A percentile compares a stretch with the other conserved stretches of the same genome.
These are phyloP conservation scores for Entamoeba nuttalli DNA, from an alignment of 208 protist species.

Conservation along the genomic window DNA sequence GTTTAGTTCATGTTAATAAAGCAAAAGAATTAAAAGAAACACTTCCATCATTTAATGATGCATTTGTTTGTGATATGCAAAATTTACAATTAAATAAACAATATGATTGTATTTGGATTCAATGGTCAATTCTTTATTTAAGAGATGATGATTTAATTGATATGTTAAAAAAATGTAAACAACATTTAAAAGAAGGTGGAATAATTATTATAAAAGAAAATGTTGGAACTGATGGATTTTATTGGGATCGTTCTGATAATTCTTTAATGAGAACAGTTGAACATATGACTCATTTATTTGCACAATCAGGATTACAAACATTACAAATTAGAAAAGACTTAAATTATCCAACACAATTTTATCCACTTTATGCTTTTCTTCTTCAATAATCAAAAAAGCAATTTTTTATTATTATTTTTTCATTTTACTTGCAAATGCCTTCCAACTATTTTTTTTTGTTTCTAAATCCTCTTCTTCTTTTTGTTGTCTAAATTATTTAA, in stretches of 20 bases:
- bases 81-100: neutral
- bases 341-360: neutral
- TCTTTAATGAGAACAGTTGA: neutral
- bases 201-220: neutral
- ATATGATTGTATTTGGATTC: neutral
- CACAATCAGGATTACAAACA: neutral
- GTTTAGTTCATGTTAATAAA: neutral
- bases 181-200: neutral
- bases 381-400: neutral
- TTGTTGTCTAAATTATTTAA: neutral
- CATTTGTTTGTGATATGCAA: neutral
- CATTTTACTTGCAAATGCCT: neutral
- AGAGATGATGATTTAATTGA: neutral
- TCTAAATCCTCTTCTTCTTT: neutral
- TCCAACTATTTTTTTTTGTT: neutral
- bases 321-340: neutral
- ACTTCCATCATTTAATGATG: neutral
- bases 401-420: neutral
- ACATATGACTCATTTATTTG: neutral
- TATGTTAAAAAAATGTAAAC: neutral
- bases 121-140: constrained; percentile 4
- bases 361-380: neutral
- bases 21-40: neutral
- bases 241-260: neutral
- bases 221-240: neutral